These are phyloP conservation scores for Papiliotrema terrestris DNA, from an alignment of 1,284 basidiomycete genomes.

Conservation along the genomic window DNA sequence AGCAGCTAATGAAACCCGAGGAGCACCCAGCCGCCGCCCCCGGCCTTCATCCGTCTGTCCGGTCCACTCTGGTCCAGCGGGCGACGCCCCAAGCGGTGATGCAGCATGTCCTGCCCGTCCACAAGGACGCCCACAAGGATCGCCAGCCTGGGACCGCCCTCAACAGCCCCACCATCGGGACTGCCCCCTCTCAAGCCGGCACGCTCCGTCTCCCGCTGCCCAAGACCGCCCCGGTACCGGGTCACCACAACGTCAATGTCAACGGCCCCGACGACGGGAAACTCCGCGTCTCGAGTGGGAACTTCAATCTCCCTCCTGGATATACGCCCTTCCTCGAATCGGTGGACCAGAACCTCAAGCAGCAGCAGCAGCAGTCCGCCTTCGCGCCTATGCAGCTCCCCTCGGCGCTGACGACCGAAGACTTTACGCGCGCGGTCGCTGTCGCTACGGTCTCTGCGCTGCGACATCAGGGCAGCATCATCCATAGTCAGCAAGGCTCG, in stretches of 20 bases:
- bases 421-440: conserved; percentile 84
- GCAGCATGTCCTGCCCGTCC: conserved; percentile 46
- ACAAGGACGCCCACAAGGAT: conserved; percentile 29
- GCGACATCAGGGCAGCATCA: conserved; percentile 57
- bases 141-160: neutral
- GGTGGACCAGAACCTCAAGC: conserved; percentile 39
- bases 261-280: neutral
- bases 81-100: conserved; percentile 53
- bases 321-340: conserved; percentile 72
- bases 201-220: neutral
- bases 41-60: conserved; percentile 52
- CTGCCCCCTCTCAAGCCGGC: neutral
- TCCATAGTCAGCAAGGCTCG: conserved; percentile 11
- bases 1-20: conserved; percentile 73
- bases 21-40: conserved; percentile 44
- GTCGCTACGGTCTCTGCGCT: conserved; percentile 84
- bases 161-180: neutral
- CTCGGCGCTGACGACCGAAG: conserved; percentile 70
- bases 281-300: conserved; percentile 4
- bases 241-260: neutral
- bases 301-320: conserved; percentile 27
- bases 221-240: neutral
- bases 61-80: conserved; percentile 71
- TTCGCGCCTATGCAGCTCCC: conserved; percentile 61
- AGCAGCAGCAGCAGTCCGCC: conserved; percentile 1